Conservation (phyloP, 495 filamentous ascomycete genomes). For the Xylaria bambusicola region DNA sequence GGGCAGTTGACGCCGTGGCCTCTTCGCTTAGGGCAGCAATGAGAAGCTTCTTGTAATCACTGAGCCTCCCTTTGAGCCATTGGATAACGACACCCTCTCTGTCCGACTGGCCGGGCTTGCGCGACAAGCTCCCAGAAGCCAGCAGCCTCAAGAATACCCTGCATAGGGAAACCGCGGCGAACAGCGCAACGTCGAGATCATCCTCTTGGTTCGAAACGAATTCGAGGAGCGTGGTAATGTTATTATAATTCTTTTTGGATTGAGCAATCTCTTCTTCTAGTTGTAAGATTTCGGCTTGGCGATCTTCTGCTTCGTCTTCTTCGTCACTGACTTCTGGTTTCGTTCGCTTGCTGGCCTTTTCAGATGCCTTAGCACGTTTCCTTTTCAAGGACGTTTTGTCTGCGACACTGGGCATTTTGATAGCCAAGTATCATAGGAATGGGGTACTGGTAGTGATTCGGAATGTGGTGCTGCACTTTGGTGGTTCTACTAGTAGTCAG, state of each 20-base stretch:
- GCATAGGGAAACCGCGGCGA: constrained; percentile 79
- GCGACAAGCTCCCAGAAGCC: constrained; percentile 68
- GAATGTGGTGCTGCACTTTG: not conserved
- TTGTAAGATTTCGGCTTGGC: constrained; percentile 59
- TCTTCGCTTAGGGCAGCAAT: constrained; percentile 56
- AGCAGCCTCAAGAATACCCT: constrained; percentile 86
- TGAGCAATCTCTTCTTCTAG: constrained; percentile 79
- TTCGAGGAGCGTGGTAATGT: constrained; percentile 73
- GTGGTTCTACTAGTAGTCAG: not conserved
- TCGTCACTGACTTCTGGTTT: constrained; percentile 45
- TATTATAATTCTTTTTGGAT: constrained; percentile 89
- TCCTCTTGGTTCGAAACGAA: constrained; percentile 47
- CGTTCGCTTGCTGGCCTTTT: constrained; percentile 43
- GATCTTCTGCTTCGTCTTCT: constrained; percentile 49
- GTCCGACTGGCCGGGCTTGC: constrained; percentile 61
- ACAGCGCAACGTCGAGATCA: constrained; percentile 42
- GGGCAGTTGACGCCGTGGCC: constrained; percentile 56
- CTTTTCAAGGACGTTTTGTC: constrained; percentile 36
- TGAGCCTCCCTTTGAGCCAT: constrained; percentile 77
- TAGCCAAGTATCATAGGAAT: not conserved
- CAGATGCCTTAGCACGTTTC: constrained; percentile 40
- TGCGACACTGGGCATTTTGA: constrained; percentile 15
- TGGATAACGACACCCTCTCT: constrained; percentile 71
- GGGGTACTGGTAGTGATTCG: not conserved
- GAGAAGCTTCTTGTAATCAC: constrained; percentile 65